Base-by-base conservation (phyloP, 352 stramenopile genomes). In the Phytopythium cucurbitacearum region DNA sequence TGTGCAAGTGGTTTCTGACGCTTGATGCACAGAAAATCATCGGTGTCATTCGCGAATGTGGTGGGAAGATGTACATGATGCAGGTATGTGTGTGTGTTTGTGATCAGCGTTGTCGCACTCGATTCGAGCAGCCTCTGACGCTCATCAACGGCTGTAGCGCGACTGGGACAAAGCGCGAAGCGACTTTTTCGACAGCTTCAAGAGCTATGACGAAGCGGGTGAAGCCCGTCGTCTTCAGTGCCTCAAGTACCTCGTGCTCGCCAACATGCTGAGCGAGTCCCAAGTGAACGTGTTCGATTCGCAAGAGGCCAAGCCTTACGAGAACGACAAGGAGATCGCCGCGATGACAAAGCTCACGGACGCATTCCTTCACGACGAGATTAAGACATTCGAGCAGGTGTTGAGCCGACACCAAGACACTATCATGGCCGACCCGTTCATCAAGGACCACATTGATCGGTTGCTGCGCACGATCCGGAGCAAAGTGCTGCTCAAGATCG, bases 51-150 rank as follows among this genome's bases (percentile, higher is more conserved):
- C 90, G 97, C 65, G 94, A 98, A 63, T 91, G 95, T 40, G 94
- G 94, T 37, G 94, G 94, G 0, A 98, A 98, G 68, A 98, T 97
- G 91, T 91, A 98, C 68, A 97, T 98, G 87, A 94, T 94, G 84
- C 80, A 85, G 69, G 72, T 83, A 41, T 10, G 48, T 61, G 8
- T 10, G 12, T 41, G 38, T 39, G 13, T 15, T 34, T 7, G 21
- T 28, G 21, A 28, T 28, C 21, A 28, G 21, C 21, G 21, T 32
- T 7, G 10, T 51, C 9, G 39, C 32, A 46, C 34, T 50, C 1
- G 32, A 15, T 48, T 2, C 5, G 28, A 48, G 13, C 16, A 15
- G 53, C 35, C 7, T 8, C 21, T 15, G 8, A 38, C 5, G 45
- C 16, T 7, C 11, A 7, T 40, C 6, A 8, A 47, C 44, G 6